phyloP scores from a whole-genome alignment of 2,329 filamentous ascomycete genomes.

The Emergomyces africanus region DNA sequence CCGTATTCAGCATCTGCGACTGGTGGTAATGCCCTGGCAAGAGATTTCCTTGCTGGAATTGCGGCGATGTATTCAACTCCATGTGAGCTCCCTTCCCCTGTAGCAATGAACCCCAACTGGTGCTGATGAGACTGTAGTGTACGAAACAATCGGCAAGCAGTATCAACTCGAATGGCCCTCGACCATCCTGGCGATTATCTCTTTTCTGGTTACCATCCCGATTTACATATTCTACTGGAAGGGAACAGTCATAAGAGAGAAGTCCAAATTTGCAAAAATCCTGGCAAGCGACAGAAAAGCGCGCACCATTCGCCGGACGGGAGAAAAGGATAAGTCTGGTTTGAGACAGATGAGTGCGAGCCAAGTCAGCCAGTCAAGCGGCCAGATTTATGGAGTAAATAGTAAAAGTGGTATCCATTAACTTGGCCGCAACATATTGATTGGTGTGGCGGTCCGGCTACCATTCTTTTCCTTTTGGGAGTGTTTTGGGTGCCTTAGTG shows the following conservation, averaged over 20 bases:
- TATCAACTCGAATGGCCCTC: conserved; percentile 44
- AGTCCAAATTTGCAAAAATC: conserved; percentile 51
- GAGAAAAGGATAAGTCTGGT: neutral
- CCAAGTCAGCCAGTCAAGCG: neutral
- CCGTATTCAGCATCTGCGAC: conserved; percentile 52
- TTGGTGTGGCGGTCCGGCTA: neutral
- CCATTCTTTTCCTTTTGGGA: neutral
- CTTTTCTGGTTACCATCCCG: conserved; percentile 47
- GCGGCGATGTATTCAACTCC: conserved; percentile 47
- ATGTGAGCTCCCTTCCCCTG: conserved; percentile 17
- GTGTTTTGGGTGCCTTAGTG: too few species aligned
- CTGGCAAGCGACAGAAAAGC: conserved; percentile 35
- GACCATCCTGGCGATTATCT: conserved; percentile 48
- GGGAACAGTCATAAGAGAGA: conserved; percentile 44
- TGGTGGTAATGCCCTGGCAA: conserved; percentile 51
- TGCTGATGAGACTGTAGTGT: conserved; percentile 20
- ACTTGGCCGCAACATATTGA: too few species aligned
- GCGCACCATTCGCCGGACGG: conserved; percentile 4
- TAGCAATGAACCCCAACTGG: neutral
- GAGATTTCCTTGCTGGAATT: conserved; percentile 51
- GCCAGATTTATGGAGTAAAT: neutral
- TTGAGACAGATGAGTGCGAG: neutral
- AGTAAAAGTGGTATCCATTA: neutral
- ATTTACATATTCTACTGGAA: conserved; percentile 56
- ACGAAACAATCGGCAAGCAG: conserved; percentile 37